Evolutionary conservation across 257 asterid species (phyloP).

Genomic region (Nicotiana benthamiana): DNA sequence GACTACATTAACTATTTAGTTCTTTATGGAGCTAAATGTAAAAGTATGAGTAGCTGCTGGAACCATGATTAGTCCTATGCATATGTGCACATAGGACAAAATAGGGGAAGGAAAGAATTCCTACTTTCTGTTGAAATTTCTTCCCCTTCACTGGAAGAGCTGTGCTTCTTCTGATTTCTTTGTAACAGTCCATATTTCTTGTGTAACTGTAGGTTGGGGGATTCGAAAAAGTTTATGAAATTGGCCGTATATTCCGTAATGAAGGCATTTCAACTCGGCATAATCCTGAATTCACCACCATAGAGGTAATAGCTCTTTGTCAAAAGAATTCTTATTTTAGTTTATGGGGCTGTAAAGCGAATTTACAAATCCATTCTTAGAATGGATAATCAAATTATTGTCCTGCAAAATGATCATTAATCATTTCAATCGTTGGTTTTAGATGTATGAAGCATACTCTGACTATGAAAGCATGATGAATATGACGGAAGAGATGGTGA

Average conservation of each 20-base stretch:
- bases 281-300: conserved; percentile 98
- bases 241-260: conserved; percentile 89
- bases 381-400: background rate
- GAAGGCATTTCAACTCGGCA: conserved; percentile 99
- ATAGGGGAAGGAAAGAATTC: background rate
- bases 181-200: conserved; percentile 2
- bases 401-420: background rate
- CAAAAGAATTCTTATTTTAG: background rate
- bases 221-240: conserved; percentile 91
- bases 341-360: background rate
- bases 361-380: background rate
- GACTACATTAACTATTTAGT: background rate
- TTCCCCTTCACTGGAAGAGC: background rate
- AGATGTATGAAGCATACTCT: conserved; percentile 98
- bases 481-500: conserved; percentile 81
- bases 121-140: background rate
- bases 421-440: background rate
- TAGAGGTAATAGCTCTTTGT: conserved; percentile 55
- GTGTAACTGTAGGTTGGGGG: conserved; percentile 69
- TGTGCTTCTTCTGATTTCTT: background rate
- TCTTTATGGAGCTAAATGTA: background rate
- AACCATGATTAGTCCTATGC: background rate
- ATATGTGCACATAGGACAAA: background rate
- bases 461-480: conserved; percentile 97
- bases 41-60: background rate